phyloP scores from a whole-genome alignment of 352 stramenopile genomes.

The Globisporangium nagaii region DNA sequence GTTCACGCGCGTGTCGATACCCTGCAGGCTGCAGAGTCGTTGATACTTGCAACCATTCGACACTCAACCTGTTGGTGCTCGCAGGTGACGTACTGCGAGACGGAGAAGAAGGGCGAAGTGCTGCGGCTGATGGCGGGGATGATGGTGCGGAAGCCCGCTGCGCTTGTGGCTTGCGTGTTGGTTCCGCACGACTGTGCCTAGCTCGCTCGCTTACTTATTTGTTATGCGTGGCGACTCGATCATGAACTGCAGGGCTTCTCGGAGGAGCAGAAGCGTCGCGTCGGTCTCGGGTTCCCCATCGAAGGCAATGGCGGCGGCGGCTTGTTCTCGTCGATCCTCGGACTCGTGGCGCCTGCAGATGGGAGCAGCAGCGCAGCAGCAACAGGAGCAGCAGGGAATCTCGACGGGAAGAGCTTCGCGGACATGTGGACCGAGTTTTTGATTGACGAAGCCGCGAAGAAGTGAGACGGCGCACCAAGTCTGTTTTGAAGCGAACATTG shows the following conservation, averaged over 20 bases:
- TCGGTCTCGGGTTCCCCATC: slow-evolving; percentile 43
- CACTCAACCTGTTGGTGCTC: too few species aligned
- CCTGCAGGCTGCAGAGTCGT: too few species aligned
- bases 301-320: slow-evolving; percentile 60
- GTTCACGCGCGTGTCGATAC: too few species aligned
- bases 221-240: neutral
- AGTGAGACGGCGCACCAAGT: too few species aligned
- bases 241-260: slow-evolving; percentile 32
- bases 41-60: too few species aligned
- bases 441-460: slow-evolving; percentile 45
- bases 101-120: slow-evolving; percentile 64
- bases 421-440: slow-evolving; percentile 72
- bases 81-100: slow-evolving; percentile 67
- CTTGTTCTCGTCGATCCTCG: slow-evolving; percentile 62
- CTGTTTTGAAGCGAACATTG: too few species aligned
- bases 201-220: neutral
- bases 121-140: slow-evolving; percentile 68
- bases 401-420: slow-evolving; percentile 66
- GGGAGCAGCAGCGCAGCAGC: neutral
- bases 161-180: too few species aligned
- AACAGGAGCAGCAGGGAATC: neutral
- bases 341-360: slow-evolving; percentile 25
- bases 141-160: slow-evolving; percentile 56
- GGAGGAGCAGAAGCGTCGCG: slow-evolving; percentile 62
- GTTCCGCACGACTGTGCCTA: too few species aligned